Conservation (phyloP, 2,329 filamentous ascomycete genomes). For the Fusarium pseudograminearum region DNA sequence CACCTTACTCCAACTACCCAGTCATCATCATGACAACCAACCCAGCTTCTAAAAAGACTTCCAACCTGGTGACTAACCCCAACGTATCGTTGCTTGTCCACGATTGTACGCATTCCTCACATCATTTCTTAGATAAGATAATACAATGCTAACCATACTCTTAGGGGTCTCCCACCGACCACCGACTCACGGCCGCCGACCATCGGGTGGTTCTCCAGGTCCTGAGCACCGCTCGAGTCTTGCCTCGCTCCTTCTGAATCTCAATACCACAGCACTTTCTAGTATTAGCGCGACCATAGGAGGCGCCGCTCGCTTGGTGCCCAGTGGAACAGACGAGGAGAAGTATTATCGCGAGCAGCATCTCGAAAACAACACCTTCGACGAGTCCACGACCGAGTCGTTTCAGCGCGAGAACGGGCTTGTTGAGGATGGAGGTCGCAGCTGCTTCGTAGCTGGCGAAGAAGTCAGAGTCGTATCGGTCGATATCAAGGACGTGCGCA, state of each 20-base stretch:
- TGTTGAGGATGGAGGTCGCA: slow-evolving; percentile 65
- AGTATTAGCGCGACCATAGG: slow-evolving; percentile 95
- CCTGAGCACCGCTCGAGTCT: slow-evolving; percentile 78
- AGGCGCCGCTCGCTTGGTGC: slow-evolving; percentile 81
- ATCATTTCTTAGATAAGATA: background rate
- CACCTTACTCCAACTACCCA: slow-evolving; percentile 75
- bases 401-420: slow-evolving; percentile 54
- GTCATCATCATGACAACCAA: slow-evolving; percentile 96
- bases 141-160: slow-evolving; percentile 15
- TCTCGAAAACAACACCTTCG: slow-evolving; percentile 92
- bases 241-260: slow-evolving; percentile 84
- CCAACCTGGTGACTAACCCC: slow-evolving; percentile 85
- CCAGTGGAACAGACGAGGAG: slow-evolving; percentile 82
- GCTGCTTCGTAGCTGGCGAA: slow-evolving; percentile 81
- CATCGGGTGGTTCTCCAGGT: slow-evolving; percentile 71
- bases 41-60: slow-evolving; percentile 80
- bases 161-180: slow-evolving; percentile 89
- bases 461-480: slow-evolving; percentile 91
- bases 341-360: slow-evolving; percentile 85
- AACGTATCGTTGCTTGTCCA: slow-evolving; percentile 95
- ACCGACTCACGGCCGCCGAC: slow-evolving; percentile 73
- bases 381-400: slow-evolving; percentile 59
- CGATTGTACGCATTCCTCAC: slow-evolving; percentile 69
- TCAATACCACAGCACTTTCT: slow-evolving; percentile 89
- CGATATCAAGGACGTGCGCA: slow-evolving; percentile 83